Conservation (phyloP, 2,329 filamentous ascomycete species). For the Fusarium austroafricanum region DNA sequence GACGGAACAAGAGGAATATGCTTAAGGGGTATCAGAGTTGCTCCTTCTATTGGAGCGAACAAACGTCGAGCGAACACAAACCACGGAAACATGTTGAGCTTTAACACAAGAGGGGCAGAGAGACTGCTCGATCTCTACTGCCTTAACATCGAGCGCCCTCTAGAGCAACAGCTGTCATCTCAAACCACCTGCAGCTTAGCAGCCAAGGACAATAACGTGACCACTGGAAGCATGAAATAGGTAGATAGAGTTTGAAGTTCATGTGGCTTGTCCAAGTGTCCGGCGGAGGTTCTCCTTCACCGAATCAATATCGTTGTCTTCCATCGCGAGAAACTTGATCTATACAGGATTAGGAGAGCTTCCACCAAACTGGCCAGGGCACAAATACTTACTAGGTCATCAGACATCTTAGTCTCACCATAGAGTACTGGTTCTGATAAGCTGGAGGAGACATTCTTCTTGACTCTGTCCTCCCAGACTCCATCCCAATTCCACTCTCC, state of each 20-base stretch:
- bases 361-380: too few relatives aligned
- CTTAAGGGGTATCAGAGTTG: constrained; percentile 34
- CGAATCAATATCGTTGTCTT: constrained; percentile 67
- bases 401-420: constrained; percentile 69
- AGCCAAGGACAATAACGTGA: background rate
- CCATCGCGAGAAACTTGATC: constrained; percentile 76
- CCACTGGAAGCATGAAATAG: background rate
- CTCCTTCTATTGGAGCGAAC: constrained; percentile 25
- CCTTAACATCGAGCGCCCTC: background rate
- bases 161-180: constrained; percentile 6
- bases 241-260: background rate
- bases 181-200: background rate
- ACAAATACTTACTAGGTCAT: constrained; percentile 74
- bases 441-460: constrained; percentile 80
- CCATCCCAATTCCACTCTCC: constrained; percentile 98
- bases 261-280: constrained; percentile 56
- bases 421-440: constrained; percentile 84
- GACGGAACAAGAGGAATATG: background rate
- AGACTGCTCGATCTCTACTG: background rate
- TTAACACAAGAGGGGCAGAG: background rate
- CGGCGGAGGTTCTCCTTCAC: constrained; percentile 69
- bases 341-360: constrained; percentile 47
- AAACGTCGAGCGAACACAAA: background rate
- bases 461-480: constrained; percentile 92
- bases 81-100: background rate